A percentile compares a stretch with the other conserved stretches of the same genome.
These are phyloP conservation scores for Ichthyophthirius multifiliis DNA, from an alignment of 169 alveolate species.

Conservation along the genomic window DNA sequence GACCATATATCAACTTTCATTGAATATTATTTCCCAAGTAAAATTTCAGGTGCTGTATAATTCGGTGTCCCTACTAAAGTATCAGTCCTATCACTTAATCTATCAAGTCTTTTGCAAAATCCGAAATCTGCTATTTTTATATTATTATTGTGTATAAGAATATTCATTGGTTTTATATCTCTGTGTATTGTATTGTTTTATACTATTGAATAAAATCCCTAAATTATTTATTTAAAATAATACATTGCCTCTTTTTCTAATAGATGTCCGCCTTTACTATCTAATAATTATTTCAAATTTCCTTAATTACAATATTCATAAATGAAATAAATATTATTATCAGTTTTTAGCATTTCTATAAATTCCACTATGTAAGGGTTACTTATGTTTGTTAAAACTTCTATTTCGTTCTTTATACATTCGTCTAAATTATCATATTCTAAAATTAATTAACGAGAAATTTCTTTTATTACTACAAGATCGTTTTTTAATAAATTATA, in stretches of 20 bases:
- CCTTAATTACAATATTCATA: constrained; percentile 20
- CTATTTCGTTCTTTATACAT: constrained; percentile 14
- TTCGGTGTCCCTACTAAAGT: too few species aligned
- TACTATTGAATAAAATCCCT: background rate
- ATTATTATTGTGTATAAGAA: constrained; percentile 4
- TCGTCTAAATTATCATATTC: background rate
- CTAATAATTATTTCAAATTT: background rate
- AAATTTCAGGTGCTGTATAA: too few species aligned
- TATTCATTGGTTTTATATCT: constrained; percentile 27
- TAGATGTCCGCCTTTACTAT: background rate
- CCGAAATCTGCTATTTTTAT: constrained; percentile 33
- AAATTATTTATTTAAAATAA: background rate
- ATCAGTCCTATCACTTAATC: too few species aligned
- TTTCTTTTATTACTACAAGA: too few species aligned
- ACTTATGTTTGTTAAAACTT: constrained; percentile 1
- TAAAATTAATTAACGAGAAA: too few species aligned
- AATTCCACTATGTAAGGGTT: constrained; percentile 25
- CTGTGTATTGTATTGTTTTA: constrained; percentile 20
- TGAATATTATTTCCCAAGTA: too few species aligned
- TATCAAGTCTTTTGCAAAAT: constrained; percentile 9
- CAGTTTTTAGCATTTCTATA: constrained; percentile 13
- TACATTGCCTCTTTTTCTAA: constrained; percentile 4
- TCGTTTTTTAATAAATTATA: too few species aligned
- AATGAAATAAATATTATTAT: constrained; percentile 14
- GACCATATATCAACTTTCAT: too few species aligned